Percentiles rank a stretch among this genome's conserved stretches.
Conservation (phyloP, 2,329 filamentous ascomycete genomes). For the Neofusicoccum cordaticola region DNA sequence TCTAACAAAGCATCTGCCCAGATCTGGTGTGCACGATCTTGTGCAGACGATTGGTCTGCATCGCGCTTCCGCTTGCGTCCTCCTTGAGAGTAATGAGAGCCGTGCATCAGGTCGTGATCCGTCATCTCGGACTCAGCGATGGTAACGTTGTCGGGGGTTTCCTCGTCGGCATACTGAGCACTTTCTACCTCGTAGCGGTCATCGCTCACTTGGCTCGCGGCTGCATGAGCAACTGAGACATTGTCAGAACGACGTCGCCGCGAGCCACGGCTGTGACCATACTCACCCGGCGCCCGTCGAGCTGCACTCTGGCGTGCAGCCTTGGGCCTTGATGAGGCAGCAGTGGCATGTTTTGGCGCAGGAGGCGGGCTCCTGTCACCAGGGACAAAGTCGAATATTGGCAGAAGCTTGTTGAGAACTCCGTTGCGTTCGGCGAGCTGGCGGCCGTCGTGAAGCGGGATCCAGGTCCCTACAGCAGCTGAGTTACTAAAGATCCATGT, state of each 20-base stretch:
- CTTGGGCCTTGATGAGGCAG: conserved; percentile 72
- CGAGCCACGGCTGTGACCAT: not conserved
- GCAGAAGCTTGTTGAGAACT: conserved; percentile 74
- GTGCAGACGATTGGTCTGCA: conserved; percentile 61
- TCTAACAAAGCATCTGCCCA: conserved; percentile 93
- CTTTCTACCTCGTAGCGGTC: conserved; percentile 67
- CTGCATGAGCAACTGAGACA: conserved; percentile 17
- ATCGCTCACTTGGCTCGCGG: conserved; percentile 46
- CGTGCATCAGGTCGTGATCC: conserved; percentile 74
- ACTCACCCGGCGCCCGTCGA: conserved; percentile 24
- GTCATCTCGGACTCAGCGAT: conserved; percentile 82
- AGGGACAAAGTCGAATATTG: conserved; percentile 85
- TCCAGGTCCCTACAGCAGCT: conserved; percentile 74
- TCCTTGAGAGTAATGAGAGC: conserved; percentile 60
- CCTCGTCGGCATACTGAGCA: conserved; percentile 66
- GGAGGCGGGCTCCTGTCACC: conserved; percentile 87
- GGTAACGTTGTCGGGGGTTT: conserved; percentile 79
- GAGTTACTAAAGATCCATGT: not conserved
- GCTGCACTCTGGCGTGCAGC: conserved; percentile 65
- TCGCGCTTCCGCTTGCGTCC: conserved; percentile 75
- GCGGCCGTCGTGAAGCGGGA: conserved; percentile 79
- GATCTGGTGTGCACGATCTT: conserved; percentile 80
- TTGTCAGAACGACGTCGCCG: not conserved
- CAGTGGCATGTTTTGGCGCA: conserved; percentile 81
- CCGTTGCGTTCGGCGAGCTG: conserved; percentile 83